Conservation (phyloP, 768 basidiomycete species). For the Clathrus columnatus region DNA sequence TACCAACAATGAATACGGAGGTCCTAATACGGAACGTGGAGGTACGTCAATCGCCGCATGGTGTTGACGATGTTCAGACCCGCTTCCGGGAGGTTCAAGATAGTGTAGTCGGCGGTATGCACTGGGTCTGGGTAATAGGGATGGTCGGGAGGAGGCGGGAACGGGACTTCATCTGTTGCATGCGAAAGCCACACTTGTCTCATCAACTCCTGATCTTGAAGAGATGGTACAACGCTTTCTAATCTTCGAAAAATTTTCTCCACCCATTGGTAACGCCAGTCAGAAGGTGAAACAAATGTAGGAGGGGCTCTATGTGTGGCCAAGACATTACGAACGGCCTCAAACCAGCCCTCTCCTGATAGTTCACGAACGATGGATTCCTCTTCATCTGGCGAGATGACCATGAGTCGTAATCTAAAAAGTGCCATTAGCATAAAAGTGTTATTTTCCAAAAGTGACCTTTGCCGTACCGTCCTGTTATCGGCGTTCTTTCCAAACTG, state of each 20-base stretch:
- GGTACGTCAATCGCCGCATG: constrained; percentile 26
- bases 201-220: constrained; percentile 50
- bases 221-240: constrained; percentile 61
- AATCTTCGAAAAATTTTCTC: constrained; percentile 66
- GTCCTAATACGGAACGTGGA: constrained; percentile 55
- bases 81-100: constrained; percentile 39
- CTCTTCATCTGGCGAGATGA: constrained; percentile 89
- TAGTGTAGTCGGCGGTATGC: constrained; percentile 58
- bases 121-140: constrained; percentile 82
- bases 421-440: background rate
- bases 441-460: background rate
- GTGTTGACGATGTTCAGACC: constrained; percentile 33
- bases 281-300: constrained; percentile 55
- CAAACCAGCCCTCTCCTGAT: constrained; percentile 79
- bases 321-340: constrained; percentile 72
- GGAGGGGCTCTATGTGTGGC: constrained; percentile 46
- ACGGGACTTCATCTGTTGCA: constrained; percentile 41
- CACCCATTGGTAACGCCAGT: constrained; percentile 93
- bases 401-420: constrained; percentile 72
- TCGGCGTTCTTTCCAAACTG: constrained; percentile 66
- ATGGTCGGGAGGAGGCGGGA: constrained; percentile 75
- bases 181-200: constrained; percentile 47
- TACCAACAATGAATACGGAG: constrained; percentile 86
- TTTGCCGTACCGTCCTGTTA: constrained; percentile 68
- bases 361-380: constrained; percentile 79